Conservation (phyloP, 2,329 filamentous ascomycete species). For the Fusarium ambrosium region DNA sequence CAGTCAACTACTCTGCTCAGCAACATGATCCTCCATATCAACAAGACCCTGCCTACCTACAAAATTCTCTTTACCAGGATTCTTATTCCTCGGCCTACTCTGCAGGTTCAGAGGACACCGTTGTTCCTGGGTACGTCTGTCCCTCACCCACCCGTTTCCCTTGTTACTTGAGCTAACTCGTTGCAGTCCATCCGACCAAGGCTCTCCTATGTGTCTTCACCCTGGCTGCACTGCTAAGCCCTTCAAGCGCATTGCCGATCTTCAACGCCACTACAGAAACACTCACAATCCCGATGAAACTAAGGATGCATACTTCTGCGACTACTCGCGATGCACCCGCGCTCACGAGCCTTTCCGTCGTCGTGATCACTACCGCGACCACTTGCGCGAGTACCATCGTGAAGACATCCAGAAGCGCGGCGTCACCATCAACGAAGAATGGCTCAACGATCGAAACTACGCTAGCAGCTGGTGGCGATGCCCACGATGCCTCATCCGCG, state of each 20-base stretch:
- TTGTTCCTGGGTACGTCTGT: constrained; percentile 28
- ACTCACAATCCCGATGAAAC: constrained; percentile 59
- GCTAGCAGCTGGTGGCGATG: constrained; percentile 67
- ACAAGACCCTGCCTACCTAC: constrained; percentile 13
- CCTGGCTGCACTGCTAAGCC: constrained; percentile 59
- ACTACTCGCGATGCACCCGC: constrained; percentile 65
- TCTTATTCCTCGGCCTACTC: constrained; percentile 15
- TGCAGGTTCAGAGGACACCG: constrained; percentile 4
- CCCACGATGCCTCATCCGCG: constrained; percentile 63
- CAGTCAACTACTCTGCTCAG: constrained; percentile 23
- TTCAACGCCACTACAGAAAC: constrained; percentile 66
- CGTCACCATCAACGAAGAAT: constrained; percentile 52
- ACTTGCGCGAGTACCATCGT: constrained; percentile 67
- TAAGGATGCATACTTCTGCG: constrained; percentile 63
- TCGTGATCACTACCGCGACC: constrained; percentile 69
- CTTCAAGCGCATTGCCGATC: constrained; percentile 68
- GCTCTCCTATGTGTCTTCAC: constrained; percentile 55
- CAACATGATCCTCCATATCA: constrained; percentile 25
- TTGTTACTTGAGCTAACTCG: constrained; percentile 12
- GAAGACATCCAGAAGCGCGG: constrained; percentile 67
- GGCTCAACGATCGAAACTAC: constrained; percentile 57
- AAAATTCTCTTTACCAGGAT: constrained; percentile 23
- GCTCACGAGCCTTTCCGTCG: constrained; percentile 63
- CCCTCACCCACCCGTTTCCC: neutral
- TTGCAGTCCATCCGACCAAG: constrained; percentile 37